Evolutionary conservation across 176 grass and related monocot genomes (phyloP), one percentile per base, ranked within the genome.

Genomic region (Elymus sibiricus): DNA sequence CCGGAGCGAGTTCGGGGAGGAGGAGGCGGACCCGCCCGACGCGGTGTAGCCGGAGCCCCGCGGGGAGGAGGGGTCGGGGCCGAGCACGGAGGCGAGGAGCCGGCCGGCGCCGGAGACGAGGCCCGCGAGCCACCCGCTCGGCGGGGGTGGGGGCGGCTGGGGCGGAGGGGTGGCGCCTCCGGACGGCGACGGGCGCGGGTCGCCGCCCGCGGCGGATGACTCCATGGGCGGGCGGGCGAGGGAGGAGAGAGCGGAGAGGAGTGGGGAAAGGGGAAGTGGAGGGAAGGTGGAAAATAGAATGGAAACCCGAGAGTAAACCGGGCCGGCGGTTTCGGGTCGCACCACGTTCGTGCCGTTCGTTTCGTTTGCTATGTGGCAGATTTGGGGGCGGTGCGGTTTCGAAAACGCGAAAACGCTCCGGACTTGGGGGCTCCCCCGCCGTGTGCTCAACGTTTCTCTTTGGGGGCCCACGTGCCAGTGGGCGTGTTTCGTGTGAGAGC

Each of bases 91-190:
- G 47, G 91, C 88, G 63, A 98, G 82, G 56, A 98, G 47, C 58
- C 87, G 83, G 70, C 91, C 93, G 24, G 93, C 91, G 59, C 95
- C 87, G 61, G 79, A 90, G 42, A 98, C 74, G 70, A 98, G 74
- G 14, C 91, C 92, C 19, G 78, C 69, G 32, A 98, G 27, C 95
- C 95, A 98, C 7, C 91, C 83, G 42, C 42, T 38, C 24, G 76
- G 70, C 59, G 79, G 82, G 0, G 62, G 75, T 0, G 66, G 46
- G 4, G 88, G 89, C 0, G 82, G 7, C 10, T 11, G 53, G 11
- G 88, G 79, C 6, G 63, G 15, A 42, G 88, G 88, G 21, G 65
- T 38, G 9, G 74, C 73, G 66, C 79, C 16, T n/a, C 75, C 86
- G 51, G 51, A 62, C 9, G 55, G 73, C 58, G 68, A 75, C 64